Conservation (phyloP, 2,329 filamentous ascomycete species). For the Waltergamsia citrina region DNA sequence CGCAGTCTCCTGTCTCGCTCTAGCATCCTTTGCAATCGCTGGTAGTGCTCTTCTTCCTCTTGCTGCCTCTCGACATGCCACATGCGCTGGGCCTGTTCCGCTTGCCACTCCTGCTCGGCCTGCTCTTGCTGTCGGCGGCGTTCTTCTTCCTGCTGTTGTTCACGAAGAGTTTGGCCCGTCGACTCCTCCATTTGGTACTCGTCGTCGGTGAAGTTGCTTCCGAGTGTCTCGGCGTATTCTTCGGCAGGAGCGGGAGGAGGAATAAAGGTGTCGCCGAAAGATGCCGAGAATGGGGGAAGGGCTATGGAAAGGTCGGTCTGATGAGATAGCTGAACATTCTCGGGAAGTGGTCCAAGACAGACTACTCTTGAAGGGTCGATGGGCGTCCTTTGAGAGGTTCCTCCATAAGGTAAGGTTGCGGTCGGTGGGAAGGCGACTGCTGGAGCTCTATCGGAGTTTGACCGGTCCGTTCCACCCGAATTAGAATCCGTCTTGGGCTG, state of each 20-base stretch:
- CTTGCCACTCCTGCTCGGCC: no score
- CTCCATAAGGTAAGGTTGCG: no score
- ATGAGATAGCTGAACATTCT: slow-evolving; percentile 21
- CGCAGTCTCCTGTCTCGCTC: not conserved
- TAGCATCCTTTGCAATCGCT: no score
- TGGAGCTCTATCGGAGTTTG: no score
- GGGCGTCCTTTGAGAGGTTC: slow-evolving; percentile 38
- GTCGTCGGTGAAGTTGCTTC: slow-evolving; percentile 48
- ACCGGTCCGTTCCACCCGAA: no score
- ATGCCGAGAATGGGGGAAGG: no score
- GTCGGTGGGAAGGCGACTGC: no score
- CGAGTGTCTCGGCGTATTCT: slow-evolving; percentile 28
- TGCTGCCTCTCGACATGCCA: no score
- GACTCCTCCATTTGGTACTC: slow-evolving; percentile 29
- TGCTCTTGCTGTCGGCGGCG: no score
- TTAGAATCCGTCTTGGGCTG: no score
- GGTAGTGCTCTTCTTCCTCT: no score
- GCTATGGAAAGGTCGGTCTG: no score
- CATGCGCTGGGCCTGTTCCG: not conserved
- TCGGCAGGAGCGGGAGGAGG: not conserved
- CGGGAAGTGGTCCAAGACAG: slow-evolving; percentile 44
- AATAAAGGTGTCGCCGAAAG: slow-evolving; percentile 9
- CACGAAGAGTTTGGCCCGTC: slow-evolving; percentile 8
- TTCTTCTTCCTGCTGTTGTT: slow-evolving; percentile 8
- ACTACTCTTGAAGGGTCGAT: slow-evolving; percentile 44